Evolutionary conservation across 164 flowering plant species (phyloP).

Genomic region (Sedum album): DNA sequence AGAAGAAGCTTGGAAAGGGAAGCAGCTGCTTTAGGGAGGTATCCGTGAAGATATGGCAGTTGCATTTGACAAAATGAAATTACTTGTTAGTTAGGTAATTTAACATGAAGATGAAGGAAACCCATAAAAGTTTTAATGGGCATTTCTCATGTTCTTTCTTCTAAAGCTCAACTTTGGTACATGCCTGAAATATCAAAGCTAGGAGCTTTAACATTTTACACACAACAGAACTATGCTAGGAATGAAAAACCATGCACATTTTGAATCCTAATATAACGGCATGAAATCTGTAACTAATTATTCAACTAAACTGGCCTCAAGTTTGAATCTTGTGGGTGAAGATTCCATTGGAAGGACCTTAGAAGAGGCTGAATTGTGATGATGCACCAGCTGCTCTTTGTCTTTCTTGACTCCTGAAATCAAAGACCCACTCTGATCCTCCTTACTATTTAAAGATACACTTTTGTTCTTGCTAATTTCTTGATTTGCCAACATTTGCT

Average conservation of each 20-base stretch:
- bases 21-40: not conserved
- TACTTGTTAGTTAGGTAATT: slow-evolving; percentile 1
- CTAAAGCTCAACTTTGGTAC: not conserved
- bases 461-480: not conserved
- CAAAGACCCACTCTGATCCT: not conserved
- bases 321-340: slow-evolving; percentile 1
- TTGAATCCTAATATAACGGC: not conserved
- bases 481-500: slow-evolving; percentile 5
- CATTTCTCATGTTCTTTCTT: not conserved
- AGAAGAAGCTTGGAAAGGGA: no score
- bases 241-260: not conserved
- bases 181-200: not conserved
- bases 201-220: not conserved
- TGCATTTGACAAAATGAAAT: not conserved
- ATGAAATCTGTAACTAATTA: not conserved
- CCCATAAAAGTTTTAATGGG: not conserved
- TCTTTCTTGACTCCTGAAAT: not conserved
- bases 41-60: not conserved
- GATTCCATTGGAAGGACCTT: not conserved
- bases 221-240: not conserved
- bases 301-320: not conserved
- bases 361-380: not conserved
- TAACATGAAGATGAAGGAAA: not conserved
- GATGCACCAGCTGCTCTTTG: not conserved
- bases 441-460: not conserved